phyloP scores from a whole-genome alignment of 345 rosid species.

The Psidium guajava region DNA sequence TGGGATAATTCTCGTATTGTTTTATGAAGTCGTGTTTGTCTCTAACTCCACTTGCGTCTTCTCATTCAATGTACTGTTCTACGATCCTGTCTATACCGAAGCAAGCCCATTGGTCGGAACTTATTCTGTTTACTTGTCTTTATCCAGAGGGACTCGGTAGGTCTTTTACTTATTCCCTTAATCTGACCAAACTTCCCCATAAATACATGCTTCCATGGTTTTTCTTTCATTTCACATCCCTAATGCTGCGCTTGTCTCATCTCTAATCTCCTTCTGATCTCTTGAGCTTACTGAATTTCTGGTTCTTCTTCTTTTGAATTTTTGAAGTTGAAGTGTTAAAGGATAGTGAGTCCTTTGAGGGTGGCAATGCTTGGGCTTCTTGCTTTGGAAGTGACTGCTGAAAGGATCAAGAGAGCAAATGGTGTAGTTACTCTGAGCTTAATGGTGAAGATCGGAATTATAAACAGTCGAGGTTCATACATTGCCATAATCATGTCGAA shows the following conservation, averaged over 20 bases:
- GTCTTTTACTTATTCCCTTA: neutral
- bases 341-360: neutral
- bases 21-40: no score
- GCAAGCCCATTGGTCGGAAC: neutral
- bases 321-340: neutral
- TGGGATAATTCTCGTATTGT: no score
- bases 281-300: neutral
- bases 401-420: constrained; percentile 4
- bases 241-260: no score
- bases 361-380: neutral
- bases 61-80: no score
- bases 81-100: no score
- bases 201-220: neutral
- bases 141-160: neutral
- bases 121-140: fast-evolving
- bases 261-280: neutral
- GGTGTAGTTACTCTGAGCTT: constrained; percentile 11
- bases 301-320: no score
- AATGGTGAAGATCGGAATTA: constrained; percentile 8
- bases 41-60: neutral
- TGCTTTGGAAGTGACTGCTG: neutral
- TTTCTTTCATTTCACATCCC: neutral
- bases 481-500: constrained; percentile 57
- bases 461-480: constrained; percentile 37
- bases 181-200: neutral